phyloP scores from a whole-genome alignment of 2,329 filamentous ascomycete genomes.

The Sporothrix inflata region DNA sequence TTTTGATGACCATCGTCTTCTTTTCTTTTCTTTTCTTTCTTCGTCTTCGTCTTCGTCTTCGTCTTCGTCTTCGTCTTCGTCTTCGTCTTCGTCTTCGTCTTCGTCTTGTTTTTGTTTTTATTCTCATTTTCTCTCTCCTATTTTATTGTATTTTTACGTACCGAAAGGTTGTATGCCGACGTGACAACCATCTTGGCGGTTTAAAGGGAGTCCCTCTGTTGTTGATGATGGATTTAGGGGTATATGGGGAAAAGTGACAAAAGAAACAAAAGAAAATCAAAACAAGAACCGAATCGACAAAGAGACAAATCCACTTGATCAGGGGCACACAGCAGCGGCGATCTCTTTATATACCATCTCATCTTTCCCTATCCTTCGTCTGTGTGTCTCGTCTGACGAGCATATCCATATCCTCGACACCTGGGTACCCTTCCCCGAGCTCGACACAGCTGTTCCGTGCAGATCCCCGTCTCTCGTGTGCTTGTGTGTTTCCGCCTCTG shows the following conservation, averaged over 20 bases:
- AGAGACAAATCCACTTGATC: neutral
- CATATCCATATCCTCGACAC: neutral
- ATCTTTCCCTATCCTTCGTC: neutral
- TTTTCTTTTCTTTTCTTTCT: neutral
- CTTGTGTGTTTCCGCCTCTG: neutral
- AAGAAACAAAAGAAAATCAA: neutral
- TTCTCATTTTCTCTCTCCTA: neutral
- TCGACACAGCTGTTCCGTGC: neutral
- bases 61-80: too few relatives aligned
- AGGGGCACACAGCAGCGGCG: too few relatives aligned
- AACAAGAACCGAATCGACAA: neutral
- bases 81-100: too few relatives aligned
- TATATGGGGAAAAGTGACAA: neutral
- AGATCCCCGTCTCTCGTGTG: neutral
- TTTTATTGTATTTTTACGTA: neutral
- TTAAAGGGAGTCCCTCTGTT: neutral
- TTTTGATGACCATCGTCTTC: neutral
- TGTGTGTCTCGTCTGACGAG: too few relatives aligned
- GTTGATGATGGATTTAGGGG: neutral
- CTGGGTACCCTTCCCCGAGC: conserved; percentile 21
- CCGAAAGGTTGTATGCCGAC: conserved; percentile 22
- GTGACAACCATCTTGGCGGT: conserved; percentile 20
- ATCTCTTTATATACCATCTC: conserved; percentile 7
- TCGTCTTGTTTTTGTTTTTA: neutral
- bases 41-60: too few relatives aligned